phyloP scores from a whole-genome alignment of 2,329 filamentous ascomycete species.

The Arthrinium phaeospermum region DNA sequence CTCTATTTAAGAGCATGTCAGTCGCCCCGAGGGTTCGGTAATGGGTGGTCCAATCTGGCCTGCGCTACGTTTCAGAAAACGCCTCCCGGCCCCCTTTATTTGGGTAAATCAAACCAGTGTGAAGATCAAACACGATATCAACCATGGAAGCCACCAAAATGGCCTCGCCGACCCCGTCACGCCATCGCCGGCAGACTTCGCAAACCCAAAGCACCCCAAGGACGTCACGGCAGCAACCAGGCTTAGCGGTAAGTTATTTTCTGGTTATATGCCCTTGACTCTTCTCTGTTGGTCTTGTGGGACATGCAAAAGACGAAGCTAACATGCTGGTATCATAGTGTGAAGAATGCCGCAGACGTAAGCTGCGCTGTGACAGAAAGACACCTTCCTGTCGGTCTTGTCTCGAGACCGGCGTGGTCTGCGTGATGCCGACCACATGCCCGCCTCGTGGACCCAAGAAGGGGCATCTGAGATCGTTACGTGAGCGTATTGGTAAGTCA shows the following conservation, averaged over 20 bases:
- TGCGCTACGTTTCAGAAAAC: not conserved
- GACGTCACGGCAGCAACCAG: not conserved
- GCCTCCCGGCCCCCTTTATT: not conserved
- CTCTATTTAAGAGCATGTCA: not conserved
- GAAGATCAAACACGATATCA: not conserved
- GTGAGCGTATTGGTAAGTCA: conserved; percentile 31
- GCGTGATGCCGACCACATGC: conserved; percentile 31
- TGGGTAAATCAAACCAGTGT: no score
- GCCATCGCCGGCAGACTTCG: not conserved
- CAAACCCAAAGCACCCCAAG: not conserved
- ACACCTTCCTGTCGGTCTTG: conserved; percentile 32
- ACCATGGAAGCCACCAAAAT: not conserved
- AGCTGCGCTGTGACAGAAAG: conserved; percentile 33
- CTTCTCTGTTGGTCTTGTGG: not conserved
- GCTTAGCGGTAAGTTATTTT: not conserved
- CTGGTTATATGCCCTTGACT: no score
- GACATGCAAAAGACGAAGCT: not conserved
- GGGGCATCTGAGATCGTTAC: conserved; percentile 32
- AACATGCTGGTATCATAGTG: conserved; percentile 16
- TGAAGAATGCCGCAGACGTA: conserved; percentile 34
- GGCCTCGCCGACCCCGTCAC: not conserved
- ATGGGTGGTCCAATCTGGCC: not conserved
- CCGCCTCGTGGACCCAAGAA: conserved; percentile 34
- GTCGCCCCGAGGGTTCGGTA: not conserved
- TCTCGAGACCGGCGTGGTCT: conserved; percentile 29